phyloP scores from a whole-genome alignment of 2,329 filamentous ascomycete genomes.

The Sordariomycetes sp. region DNA sequence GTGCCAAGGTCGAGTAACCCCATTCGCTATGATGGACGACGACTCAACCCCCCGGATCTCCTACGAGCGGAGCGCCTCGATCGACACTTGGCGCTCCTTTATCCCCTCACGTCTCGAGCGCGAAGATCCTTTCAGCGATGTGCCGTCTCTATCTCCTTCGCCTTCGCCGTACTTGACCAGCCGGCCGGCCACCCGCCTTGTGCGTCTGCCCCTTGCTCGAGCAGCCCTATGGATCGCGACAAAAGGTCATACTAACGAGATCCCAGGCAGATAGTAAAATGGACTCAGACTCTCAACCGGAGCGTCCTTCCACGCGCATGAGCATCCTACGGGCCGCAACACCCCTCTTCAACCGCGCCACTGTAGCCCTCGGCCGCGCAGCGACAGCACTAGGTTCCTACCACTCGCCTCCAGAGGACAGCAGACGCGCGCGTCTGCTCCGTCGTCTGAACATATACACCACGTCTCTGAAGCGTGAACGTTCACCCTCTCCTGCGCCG shows the following conservation, averaged over 20 bases:
- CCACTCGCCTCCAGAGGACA: not conserved
- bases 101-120: conserved; percentile 24
- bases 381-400: conserved; percentile 1
- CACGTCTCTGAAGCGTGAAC: no score
- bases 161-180: no score
- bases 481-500: no score
- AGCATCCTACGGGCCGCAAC: conserved; percentile 16
- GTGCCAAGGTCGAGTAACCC: no score
- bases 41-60: no score
- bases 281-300: no score
- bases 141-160: conserved; percentile 14
- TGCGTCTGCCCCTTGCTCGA: conserved; percentile 1
- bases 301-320: conserved; percentile 14
- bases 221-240: no score
- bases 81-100: conserved; percentile 23
- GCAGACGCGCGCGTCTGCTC: conserved; percentile 7
- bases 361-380: conserved; percentile 5
- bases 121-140: conserved; percentile 22
- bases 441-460: conserved; percentile 5
- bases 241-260: no score
- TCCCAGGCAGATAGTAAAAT: no score
- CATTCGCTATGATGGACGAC: no score
- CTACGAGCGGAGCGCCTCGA: conserved; percentile 9
- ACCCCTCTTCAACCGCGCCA: conserved; percentile 15
- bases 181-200: conserved; percentile 19